Percentiles rank a stretch among this genome's conserved stretches.
Evolutionary conservation across 2,329 filamentous ascomycete genomes (phyloP).

Genomic region (Alternaria longipes): DNA sequence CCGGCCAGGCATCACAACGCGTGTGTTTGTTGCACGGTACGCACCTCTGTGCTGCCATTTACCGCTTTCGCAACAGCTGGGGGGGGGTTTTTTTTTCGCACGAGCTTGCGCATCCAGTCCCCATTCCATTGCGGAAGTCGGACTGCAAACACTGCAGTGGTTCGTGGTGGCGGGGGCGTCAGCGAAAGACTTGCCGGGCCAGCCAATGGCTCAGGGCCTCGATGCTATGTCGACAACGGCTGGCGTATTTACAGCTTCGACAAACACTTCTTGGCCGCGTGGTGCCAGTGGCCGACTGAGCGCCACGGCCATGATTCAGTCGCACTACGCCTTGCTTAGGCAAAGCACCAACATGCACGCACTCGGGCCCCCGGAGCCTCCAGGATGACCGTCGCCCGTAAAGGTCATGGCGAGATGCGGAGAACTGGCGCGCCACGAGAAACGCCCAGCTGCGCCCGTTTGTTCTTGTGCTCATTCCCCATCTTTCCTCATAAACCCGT

Average conservation of each 20-base stretch:
- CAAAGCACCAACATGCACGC: constrained; percentile 26
- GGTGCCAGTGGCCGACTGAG: constrained; percentile 18
- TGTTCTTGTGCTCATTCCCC: constrained; percentile 11
- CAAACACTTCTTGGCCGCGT: constrained; percentile 6
- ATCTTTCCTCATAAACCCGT: constrained; percentile 9
- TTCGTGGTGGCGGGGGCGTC: constrained; percentile 6
- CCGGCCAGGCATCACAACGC: constrained; percentile 6
- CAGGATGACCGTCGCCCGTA: constrained; percentile 23
- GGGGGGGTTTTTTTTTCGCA: background rate
- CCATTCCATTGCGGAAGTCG: background rate
- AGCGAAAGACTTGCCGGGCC: background rate
- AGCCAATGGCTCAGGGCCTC: constrained; percentile 5
- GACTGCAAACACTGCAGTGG: constrained; percentile 2
- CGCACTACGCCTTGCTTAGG: constrained; percentile 24
- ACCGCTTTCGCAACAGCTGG: constrained; percentile 4
- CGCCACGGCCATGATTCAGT: constrained; percentile 23
- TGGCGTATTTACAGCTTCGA: constrained; percentile 11
- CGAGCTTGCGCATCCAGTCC: background rate
- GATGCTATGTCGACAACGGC: constrained; percentile 13
- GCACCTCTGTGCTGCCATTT: background rate
- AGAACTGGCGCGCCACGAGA: constrained; percentile 26
- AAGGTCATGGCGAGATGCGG: constrained; percentile 43
- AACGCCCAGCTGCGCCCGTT: constrained; percentile 15
- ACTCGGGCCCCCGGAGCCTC: constrained; percentile 26
- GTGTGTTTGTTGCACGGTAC: constrained; percentile 8